phyloP scores from a whole-genome alignment of 2,329 filamentous ascomycete species.

The Dothideomycetes sp. region DNA sequence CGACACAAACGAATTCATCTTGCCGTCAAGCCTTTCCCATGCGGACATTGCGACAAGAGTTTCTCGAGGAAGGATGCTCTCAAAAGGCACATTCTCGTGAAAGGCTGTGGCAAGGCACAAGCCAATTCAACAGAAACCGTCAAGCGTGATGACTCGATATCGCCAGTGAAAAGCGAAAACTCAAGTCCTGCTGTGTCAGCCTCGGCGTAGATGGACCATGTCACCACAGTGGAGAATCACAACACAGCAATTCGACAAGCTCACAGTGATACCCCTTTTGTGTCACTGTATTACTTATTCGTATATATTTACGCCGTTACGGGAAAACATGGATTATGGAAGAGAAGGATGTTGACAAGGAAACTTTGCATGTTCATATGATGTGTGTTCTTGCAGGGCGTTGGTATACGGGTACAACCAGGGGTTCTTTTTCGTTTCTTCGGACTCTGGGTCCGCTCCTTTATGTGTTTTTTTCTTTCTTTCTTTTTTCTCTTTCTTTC shows the following conservation, averaged over 20 bases:
- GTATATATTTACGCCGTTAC: constrained; percentile 14
- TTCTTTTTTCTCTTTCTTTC: too few species aligned
- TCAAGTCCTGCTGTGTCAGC: constrained; percentile 24
- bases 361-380: too few species aligned
- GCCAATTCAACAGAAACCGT: constrained; percentile 26
- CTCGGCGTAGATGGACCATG: constrained; percentile 18
- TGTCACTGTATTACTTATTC: constrained; percentile 13
- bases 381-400: too few species aligned
- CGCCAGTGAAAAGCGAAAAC: constrained; percentile 27
- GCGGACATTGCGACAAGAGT: constrained; percentile 84
- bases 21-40: constrained; percentile 91
- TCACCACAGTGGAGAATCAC: too few species aligned
- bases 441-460: too few species aligned
- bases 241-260: constrained; percentile 8
- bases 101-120: constrained; percentile 53
- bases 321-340: constrained; percentile 13
- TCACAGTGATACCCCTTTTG: constrained; percentile 16
- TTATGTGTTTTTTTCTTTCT: too few species aligned
- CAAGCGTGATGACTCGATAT: constrained; percentile 28
- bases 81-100: constrained; percentile 65
- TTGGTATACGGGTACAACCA: too few species aligned
- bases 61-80: constrained; percentile 95
- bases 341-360: too few species aligned
- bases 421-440: too few species aligned
- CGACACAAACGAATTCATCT: constrained; percentile 92